Conservation (phyloP, 2,329 filamentous ascomycete genomes). For the Nemania sp. region DNA sequence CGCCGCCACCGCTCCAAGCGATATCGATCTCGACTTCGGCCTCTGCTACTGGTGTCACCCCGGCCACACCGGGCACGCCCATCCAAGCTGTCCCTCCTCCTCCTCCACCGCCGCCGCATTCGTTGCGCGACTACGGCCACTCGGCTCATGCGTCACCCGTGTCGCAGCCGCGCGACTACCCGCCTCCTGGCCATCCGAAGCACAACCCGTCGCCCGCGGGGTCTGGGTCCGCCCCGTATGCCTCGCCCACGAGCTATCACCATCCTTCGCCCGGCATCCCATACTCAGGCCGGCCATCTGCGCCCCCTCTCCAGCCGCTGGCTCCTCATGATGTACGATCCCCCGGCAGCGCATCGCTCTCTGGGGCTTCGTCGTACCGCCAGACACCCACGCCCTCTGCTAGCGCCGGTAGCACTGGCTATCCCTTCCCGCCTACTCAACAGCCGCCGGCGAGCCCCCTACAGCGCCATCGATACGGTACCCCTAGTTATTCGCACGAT, state of each 20-base stretch:
- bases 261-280: constrained; percentile 45
- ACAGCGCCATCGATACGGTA: constrained; percentile 51
- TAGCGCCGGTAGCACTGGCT: constrained; percentile 47
- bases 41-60: constrained; percentile 30
- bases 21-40: constrained; percentile 32
- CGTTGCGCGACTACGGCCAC: constrained; percentile 56
- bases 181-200: constrained; percentile 36
- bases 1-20: constrained; percentile 32
- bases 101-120: constrained; percentile 46
- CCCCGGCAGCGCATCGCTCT: constrained; percentile 49
- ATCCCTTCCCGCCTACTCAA: constrained; percentile 54
- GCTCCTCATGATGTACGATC: constrained; percentile 54
- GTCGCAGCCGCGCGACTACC: constrained; percentile 52
- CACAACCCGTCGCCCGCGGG: constrained; percentile 36
- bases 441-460: constrained; percentile 33
- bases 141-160: constrained; percentile 53
- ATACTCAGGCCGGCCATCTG: constrained; percentile 41
- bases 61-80: constrained; percentile 42
- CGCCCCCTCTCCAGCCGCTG: constrained; percentile 49
- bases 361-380: constrained; percentile 54
- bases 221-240: constrained; percentile 45
- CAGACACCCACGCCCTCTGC: constrained; percentile 52
- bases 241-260: constrained; percentile 41
- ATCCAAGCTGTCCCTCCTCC: constrained; percentile 41
- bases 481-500: constrained; percentile 48